Evolutionary conservation across 768 basidiomycete genomes (phyloP), one percentile per base, ranked within the genome.

Genomic region (Leccinellum rugosiceps): DNA sequence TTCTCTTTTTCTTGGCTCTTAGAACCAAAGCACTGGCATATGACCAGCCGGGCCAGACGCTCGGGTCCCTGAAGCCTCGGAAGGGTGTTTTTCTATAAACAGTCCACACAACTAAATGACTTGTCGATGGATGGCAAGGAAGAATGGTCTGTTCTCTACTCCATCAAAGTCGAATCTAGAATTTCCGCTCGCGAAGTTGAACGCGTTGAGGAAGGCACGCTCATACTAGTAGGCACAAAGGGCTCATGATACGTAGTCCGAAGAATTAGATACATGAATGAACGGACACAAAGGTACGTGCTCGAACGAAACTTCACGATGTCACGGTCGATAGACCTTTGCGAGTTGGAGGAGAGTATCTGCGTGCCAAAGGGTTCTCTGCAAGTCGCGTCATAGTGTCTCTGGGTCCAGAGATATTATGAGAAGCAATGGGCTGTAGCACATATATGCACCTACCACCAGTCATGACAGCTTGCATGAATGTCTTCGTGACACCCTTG

Each of bases 151-250:
- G 64, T 96, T 98, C 72, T 98, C 95, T 10, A 97, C 90, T 13
- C 75, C 80, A 60, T 92, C 86, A 68, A 98, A 99, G 66, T 96
- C 93, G 2, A 99, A 81, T 11, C 95, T 82, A 58, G 89, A 89
- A 3, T 80, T 73, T 7, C 95, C 96, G 32, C 75, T 84, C 2
- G 92, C 86, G 72, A 97, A 87, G 62, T 82, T 92, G 77, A 95
- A 96, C 0, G 88, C 77, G 3, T 94, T 92, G 17, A 93, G 81
- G 63, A 98, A 90, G 11, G 90, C 85, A 13, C 94, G 84, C 65
- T 98, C 95, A 59, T n/a, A n/a, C n/a, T n/a, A n/a, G n/a, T 95
- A 97, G 0, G 94, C 86, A 74, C 94, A 98, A 15, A 99, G 71
- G 0, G 95, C 90, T n/a, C 94, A 83, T 55, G 93, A 90, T n/a